These are phyloP conservation scores for Pythium phragmitis DNA, from an alignment of 352 stramenopile genomes.

Conservation along the genomic window DNA sequence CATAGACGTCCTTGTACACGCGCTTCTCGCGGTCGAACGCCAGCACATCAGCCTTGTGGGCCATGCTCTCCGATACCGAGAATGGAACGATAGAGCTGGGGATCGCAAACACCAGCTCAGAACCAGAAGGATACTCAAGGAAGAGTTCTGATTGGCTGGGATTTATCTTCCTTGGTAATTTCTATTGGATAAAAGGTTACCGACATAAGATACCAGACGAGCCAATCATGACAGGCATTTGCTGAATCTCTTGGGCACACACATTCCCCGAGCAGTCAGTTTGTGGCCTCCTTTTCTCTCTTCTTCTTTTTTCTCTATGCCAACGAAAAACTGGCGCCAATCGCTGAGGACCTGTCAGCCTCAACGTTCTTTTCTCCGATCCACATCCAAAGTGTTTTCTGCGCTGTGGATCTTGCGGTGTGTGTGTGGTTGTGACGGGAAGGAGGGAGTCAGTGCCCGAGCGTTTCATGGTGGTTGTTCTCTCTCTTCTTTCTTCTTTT, in stretches of 20 bases:
- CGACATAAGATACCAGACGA: conserved; percentile 17
- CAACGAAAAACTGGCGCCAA: conserved; percentile 11
- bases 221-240: conserved; percentile 5
- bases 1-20: conserved; percentile 75
- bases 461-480: conserved; percentile 9
- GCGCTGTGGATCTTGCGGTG: not conserved
- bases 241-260: conserved; percentile 5
- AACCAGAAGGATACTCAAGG: conserved; percentile 1
- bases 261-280: conserved; percentile 1
- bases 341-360: not conserved
- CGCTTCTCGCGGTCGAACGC: conserved; percentile 75
- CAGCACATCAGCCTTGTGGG: conserved; percentile 50
- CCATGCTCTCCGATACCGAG: conserved; percentile 22
- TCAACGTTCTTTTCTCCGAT: conserved; percentile 4
- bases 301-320: not conserved
- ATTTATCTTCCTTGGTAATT: not conserved
- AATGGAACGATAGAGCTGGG: not conserved
- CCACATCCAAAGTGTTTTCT: conserved; percentile 4
- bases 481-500: conserved; percentile 8
- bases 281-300: not conserved
- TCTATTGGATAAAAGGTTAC: not conserved
- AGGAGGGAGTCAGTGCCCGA: conserved; percentile 14
- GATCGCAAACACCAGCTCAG: not conserved
- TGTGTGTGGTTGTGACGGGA: conserved; percentile 11
- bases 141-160: not conserved